These are phyloP conservation scores for Xylaria polymorpha DNA, from an alignment of 2,329 filamentous ascomycete species.

Conservation along the genomic window DNA sequence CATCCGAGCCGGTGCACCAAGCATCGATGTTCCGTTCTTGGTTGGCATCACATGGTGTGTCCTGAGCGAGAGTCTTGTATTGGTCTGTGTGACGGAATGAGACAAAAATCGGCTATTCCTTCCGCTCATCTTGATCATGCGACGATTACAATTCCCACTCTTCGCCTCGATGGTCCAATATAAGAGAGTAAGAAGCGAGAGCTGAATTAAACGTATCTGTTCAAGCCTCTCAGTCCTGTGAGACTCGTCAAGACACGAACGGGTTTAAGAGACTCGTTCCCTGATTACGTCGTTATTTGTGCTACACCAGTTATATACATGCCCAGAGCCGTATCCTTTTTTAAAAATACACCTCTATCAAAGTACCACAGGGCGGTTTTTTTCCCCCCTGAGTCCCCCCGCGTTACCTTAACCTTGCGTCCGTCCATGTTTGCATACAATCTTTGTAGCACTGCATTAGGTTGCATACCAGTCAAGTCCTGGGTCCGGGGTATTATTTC, in stretches of 20 bases:
- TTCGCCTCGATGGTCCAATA: background rate
- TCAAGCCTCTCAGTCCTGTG: background rate
- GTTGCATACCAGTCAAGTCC: conserved; percentile 18
- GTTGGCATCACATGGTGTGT: background rate
- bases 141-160: background rate
- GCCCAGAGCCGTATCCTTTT: background rate
- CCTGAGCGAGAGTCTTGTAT: background rate
- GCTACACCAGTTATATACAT: background rate
- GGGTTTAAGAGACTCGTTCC: background rate
- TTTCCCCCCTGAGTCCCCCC: background rate
- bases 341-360: background rate
- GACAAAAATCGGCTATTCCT: background rate
- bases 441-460: conserved; percentile 22
- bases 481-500: conserved; percentile 17
- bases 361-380: background rate
- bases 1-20: background rate
- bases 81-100: too few species aligned
- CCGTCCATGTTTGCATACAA: background rate
- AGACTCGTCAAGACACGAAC: background rate
- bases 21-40: background rate
- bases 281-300: background rate
- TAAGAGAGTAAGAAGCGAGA: background rate
- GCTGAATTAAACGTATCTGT: background rate
- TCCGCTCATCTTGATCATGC: background rate
- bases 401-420: conserved; percentile 5